A percentile compares a stretch with the other conserved stretches of the same genome.
These are phyloP conservation scores for Musa acuminata DNA, from an alignment of 176 grass and related monocot genomes.

Conservation along the genomic window DNA sequence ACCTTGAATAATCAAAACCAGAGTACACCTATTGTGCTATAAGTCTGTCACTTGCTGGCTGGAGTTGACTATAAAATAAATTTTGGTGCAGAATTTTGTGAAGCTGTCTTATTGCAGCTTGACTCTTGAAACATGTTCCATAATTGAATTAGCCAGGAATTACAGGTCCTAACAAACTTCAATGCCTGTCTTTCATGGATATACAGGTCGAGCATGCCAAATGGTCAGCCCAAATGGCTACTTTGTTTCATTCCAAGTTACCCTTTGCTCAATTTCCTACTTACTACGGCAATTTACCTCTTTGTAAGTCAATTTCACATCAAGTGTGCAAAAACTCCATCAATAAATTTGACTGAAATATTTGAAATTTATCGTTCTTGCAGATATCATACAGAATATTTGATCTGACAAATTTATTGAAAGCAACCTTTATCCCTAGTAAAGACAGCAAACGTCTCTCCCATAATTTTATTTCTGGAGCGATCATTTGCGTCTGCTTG, in stretches of 20 bases:
- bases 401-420: slow-evolving; percentile 23
- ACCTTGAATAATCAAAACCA: too few relatives aligned
- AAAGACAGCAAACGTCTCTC: slow-evolving; percentile 16
- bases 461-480: slow-evolving; percentile 4
- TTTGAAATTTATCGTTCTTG: slow-evolving; percentile 7
- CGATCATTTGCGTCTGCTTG: slow-evolving; percentile 3
- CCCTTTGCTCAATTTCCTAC: slow-evolving; percentile 68
- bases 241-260: slow-evolving; percentile 64
- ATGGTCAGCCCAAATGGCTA: slow-evolving; percentile 76
- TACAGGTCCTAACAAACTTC: background rate
- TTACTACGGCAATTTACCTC: slow-evolving; percentile 50
- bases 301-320: slow-evolving; percentile 37
- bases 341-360: slow-evolving; percentile 5
- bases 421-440: slow-evolving; percentile 6
- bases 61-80: too few relatives aligned
- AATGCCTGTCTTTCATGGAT: background rate
- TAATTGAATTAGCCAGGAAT: too few relatives aligned
- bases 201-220: slow-evolving; percentile 53
- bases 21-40: too few relatives aligned
- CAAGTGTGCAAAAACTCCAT: background rate
- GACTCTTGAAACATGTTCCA: too few relatives aligned
- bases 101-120: too few relatives aligned
- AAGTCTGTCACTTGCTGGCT: too few relatives aligned
- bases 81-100: too few relatives aligned
- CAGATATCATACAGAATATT: slow-evolving; percentile 20